phyloP scores from a whole-genome alignment of 768 basidiomycete genomes.

The Pisolithus sp. region DNA sequence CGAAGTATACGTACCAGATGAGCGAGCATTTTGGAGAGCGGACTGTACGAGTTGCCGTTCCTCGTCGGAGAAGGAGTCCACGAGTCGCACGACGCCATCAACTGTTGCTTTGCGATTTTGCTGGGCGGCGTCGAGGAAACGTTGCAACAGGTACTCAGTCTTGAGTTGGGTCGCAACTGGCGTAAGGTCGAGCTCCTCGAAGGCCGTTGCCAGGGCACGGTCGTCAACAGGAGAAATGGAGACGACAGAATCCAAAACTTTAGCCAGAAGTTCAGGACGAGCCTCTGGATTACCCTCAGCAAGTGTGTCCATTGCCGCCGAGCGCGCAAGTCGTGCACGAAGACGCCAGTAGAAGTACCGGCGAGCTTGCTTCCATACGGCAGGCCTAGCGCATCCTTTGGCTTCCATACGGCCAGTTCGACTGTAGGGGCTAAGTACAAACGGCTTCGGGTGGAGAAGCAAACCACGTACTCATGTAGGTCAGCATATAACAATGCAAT shows the following conservation, averaged over 20 bases:
- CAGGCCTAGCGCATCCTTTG: slow-evolving; percentile 86
- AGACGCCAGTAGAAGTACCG: slow-evolving; percentile 93
- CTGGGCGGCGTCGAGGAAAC: slow-evolving; percentile 60
- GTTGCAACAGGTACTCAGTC: slow-evolving; percentile 60
- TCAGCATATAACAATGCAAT: slow-evolving; percentile 93
- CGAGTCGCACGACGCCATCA: slow-evolving; percentile 64
- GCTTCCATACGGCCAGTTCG: slow-evolving; percentile 96
- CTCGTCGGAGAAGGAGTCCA: slow-evolving; percentile 67
- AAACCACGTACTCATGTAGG: slow-evolving; percentile 76
- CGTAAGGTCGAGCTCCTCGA: slow-evolving; percentile 68
- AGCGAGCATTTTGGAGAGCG: slow-evolving; percentile 55
- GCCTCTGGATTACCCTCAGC: slow-evolving; percentile 68
- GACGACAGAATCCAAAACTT: slow-evolving; percentile 57
- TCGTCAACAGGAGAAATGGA: slow-evolving; percentile 48
- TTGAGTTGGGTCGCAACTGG: slow-evolving; percentile 58
- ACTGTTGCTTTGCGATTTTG: slow-evolving; percentile 75
- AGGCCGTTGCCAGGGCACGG: slow-evolving; percentile 51
- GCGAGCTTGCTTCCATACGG: slow-evolving; percentile 84
- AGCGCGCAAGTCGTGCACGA: slow-evolving; percentile 72
- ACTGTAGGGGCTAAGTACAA: slow-evolving; percentile 36
- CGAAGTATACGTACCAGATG: slow-evolving; percentile 42
- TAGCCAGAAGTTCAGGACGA: slow-evolving; percentile 57
- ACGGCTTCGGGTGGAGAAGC: slow-evolving; percentile 1
- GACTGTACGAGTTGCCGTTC: slow-evolving; percentile 57
- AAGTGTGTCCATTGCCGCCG: slow-evolving; percentile 55